Evolutionary conservation across 2,329 filamentous ascomycete genomes (phyloP), one percentile per base, ranked within the genome.

Genomic region (Acephala macrosclerotiorum): DNA sequence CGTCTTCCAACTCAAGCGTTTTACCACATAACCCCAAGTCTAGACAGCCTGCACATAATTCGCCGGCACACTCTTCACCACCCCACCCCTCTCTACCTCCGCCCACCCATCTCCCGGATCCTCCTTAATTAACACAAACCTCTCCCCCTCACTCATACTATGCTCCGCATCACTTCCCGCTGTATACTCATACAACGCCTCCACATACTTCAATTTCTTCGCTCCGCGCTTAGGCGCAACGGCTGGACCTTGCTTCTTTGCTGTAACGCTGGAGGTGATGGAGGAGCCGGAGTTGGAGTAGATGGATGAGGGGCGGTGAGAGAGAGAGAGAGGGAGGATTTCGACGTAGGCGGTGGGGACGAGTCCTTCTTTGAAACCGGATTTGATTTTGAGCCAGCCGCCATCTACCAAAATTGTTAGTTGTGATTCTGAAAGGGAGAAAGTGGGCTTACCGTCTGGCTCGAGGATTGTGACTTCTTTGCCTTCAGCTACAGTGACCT

Each of bases 81-180:
- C 83, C 1, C 94, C 94, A 20, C 93, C 94, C 79, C 93, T 94
- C 81, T 98, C 96, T 20, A 99, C 96, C 81, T 98, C 96, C 33
- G 90, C 93, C 96, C 96, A 99, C 0, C 96, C 96, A 80, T 98
- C 96, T 1, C 96, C 96, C 0, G 89, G 86, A 76, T 98, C 95
- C 64, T 92, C 89, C 74, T 90, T 94, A 67, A 97, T 89, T 36
- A 99, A 83, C 45, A 99, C 94, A 74, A 99, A 96, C 60, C 89
- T 87, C 79, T 99, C 96, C 0, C 96, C 96, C 79, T 97, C 95
- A 0, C 78, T 77, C 93, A 99, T 99, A 74, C 85, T 93, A 78
- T 95, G 94, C 80, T 99, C 96, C 8, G 88, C 87, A 6, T 96
- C 93, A 71, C 89, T 94, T 73, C 93, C 90, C 20, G 95, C 93